phyloP scores from a whole-genome alignment of 1,284 basidiomycete species.

The Meripilus lineatus region DNA sequence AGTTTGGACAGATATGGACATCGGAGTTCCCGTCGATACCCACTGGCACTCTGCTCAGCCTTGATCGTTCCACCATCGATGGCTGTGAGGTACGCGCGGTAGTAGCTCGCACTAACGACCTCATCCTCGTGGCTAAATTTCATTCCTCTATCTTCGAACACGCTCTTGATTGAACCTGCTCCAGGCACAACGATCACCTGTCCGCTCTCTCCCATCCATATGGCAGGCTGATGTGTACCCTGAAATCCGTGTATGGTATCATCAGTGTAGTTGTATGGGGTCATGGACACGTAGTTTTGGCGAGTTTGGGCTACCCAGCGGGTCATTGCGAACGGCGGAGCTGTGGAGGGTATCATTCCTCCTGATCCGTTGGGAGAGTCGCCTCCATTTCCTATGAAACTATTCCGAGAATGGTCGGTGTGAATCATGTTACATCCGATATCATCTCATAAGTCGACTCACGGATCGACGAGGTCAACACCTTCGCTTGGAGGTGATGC shows the following conservation, averaged over 20 bases:
- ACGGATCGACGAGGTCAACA: conserved; percentile 55
- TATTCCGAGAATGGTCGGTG: conserved; percentile 13
- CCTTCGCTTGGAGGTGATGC: conserved; percentile 33
- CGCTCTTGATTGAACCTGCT: conserved; percentile 41
- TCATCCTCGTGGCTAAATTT: conserved; percentile 55
- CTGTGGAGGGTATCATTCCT: conserved; percentile 67
- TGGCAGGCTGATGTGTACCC: conserved; percentile 80
- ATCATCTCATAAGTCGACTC: conserved; percentile 17
- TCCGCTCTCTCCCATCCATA: conserved; percentile 88
- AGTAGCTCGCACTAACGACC: conserved; percentile 62
- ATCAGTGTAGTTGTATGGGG: conserved; percentile 73
- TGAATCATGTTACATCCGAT: neutral
- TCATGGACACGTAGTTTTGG: conserved; percentile 70
- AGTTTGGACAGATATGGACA: neutral
- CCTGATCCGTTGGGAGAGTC: conserved; percentile 58
- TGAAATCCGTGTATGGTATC: conserved; percentile 67
- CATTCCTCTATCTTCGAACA: conserved; percentile 61
- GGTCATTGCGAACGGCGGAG: conserved; percentile 72
- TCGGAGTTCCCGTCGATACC: conserved; percentile 23
- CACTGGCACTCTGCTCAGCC: conserved; percentile 70
- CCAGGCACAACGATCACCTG: conserved; percentile 64
- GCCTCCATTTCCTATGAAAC: conserved; percentile 68
- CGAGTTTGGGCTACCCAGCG: conserved; percentile 75
- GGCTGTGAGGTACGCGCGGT: conserved; percentile 56
- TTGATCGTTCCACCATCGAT: conserved; percentile 44